phyloP scores from a whole-genome alignment of 169 alveolate genomes.

The Eimeria sp. region DNA sequence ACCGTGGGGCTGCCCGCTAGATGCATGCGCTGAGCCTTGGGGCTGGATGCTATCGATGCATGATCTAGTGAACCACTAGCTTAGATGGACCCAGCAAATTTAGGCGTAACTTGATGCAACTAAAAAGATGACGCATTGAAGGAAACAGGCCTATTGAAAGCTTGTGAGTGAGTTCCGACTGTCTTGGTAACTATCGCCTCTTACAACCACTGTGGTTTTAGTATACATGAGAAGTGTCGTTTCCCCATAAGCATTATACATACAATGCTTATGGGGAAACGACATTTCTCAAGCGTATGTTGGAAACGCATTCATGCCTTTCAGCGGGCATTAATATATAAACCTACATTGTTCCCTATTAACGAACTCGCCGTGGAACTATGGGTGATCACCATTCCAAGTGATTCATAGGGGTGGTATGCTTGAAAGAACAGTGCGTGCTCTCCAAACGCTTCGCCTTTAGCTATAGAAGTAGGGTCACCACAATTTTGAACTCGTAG shows the following conservation, averaged over 20 bases:
- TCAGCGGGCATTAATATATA: neutral
- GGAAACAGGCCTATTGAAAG: neutral
- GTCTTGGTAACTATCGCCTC: neutral
- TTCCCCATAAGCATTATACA: neutral
- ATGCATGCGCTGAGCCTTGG: slow-evolving; percentile 29
- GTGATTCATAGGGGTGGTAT: neutral
- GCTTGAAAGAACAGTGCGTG: neutral
- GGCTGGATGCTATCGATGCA: slow-evolving; percentile 17
- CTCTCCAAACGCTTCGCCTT: neutral
- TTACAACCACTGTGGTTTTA: neutral
- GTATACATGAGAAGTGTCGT: neutral
- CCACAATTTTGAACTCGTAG: no score
- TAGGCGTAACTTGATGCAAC: neutral
- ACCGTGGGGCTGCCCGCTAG: slow-evolving; percentile 60
- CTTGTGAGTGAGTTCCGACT: neutral
- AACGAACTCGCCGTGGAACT: neutral
- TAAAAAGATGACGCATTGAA: neutral
- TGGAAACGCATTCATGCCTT: neutral
- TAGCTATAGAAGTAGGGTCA: neutral
- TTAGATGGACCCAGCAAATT: neutral
- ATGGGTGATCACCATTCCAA: neutral
- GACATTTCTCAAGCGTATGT: neutral
- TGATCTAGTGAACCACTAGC: neutral
- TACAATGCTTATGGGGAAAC: neutral
- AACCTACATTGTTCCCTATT: no score